Evolutionary conservation across 305 asterid genomes (phyloP).

Genomic region (Solanum hybrid): DNA sequence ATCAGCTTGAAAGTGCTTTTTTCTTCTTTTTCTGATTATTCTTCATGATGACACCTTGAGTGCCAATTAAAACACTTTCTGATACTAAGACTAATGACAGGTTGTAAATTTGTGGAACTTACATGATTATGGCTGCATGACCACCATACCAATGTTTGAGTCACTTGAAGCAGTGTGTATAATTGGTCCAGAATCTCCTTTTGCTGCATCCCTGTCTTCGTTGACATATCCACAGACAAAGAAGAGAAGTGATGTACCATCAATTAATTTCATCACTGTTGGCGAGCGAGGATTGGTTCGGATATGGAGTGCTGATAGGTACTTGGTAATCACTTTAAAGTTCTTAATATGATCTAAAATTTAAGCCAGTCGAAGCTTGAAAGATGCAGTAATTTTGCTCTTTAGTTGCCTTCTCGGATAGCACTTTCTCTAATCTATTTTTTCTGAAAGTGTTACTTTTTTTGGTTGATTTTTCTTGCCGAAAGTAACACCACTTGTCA

Average conservation of each 20-base stretch:
- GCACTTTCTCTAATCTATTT: background rate
- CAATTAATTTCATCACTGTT: slow-evolving; percentile 65
- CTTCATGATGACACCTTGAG: background rate
- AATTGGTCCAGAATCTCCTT: slow-evolving; percentile 49
- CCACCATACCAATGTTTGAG: slow-evolving; percentile 72
- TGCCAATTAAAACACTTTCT: slow-evolving; percentile 9
- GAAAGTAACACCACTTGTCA: background rate
- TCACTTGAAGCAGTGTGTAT: slow-evolving; percentile 79
- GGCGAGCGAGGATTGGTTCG: slow-evolving; percentile 95
- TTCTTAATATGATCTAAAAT: background rate
- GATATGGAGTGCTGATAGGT: slow-evolving; percentile 94
- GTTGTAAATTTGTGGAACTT: slow-evolving; percentile 87
- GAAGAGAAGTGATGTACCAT: slow-evolving; percentile 37
- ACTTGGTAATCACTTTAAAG: slow-evolving; percentile 8
- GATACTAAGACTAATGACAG: slow-evolving; percentile 37
- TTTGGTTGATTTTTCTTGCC: background rate
- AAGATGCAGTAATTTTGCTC: background rate
- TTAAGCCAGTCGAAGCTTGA: background rate
- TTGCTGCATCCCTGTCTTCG: slow-evolving; percentile 38
- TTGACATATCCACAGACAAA: slow-evolving; percentile 34
- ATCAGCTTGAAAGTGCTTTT: background rate
- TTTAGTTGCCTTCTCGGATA: background rate
- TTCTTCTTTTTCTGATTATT: background rate
- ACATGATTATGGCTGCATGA: slow-evolving; percentile 61
- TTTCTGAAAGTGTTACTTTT: background rate